These are phyloP conservation scores for Daldinia concentrica DNA, from an alignment of 495 filamentous ascomycete genomes.

Conservation along the genomic window DNA sequence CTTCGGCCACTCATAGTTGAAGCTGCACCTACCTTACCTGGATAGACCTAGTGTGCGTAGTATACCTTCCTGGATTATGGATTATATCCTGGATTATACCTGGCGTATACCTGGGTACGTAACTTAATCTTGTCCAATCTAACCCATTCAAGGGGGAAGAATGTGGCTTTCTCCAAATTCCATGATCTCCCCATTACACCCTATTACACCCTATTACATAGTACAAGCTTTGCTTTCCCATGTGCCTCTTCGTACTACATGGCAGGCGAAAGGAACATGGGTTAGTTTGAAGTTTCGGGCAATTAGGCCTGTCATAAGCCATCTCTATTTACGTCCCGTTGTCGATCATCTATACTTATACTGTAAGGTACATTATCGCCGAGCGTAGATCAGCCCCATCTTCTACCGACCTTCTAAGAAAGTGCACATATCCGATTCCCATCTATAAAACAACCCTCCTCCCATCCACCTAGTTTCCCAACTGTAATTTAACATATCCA, in stretches of 20 bases:
- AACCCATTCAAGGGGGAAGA: slow-evolving; percentile 4
- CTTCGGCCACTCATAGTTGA: slow-evolving; percentile 24
- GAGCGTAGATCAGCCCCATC: slow-evolving; percentile 27
- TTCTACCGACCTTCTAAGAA: slow-evolving; percentile 34
- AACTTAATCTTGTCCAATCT: neutral
- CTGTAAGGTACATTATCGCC: slow-evolving; percentile 16
- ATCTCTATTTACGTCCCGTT: slow-evolving; percentile 10
- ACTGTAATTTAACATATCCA: slow-evolving; percentile 5
- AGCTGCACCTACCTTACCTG: neutral
- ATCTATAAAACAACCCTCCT: slow-evolving; percentile 33
- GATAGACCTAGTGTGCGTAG: neutral
- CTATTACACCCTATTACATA: no score
- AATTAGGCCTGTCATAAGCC: slow-evolving; percentile 34
- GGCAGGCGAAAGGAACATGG: slow-evolving; percentile 28
- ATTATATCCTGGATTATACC: no score
- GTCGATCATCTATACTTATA: slow-evolving; percentile 39
- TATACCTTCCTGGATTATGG: no score
- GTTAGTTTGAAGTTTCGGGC: slow-evolving; percentile 42
- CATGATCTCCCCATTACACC: slow-evolving; percentile 31
- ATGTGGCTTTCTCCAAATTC: slow-evolving; percentile 12
- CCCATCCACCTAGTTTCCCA: slow-evolving; percentile 4
- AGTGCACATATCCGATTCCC: slow-evolving; percentile 3
- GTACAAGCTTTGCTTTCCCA: slow-evolving; percentile 11
- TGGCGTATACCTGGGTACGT: neutral
- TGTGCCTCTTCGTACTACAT: neutral